These are phyloP conservation scores for Termitomyces titanicus DNA, from an alignment of 768 basidiomycete genomes.

Conservation along the genomic window DNA sequence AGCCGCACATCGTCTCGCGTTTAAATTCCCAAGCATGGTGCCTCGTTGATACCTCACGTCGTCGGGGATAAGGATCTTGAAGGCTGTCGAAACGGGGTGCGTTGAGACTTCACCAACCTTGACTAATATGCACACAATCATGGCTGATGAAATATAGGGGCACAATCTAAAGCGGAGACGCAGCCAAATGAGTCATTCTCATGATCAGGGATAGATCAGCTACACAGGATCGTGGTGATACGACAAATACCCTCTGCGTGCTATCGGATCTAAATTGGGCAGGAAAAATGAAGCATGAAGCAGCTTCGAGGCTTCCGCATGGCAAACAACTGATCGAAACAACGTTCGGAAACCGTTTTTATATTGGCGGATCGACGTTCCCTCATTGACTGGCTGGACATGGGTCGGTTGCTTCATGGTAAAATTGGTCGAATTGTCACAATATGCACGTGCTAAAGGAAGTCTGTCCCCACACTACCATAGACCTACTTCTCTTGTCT, in stretches of 20 bases:
- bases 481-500: constrained; percentile 13
- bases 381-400: constrained; percentile 10
- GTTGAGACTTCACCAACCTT: background rate
- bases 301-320: background rate
- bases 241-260: background rate
- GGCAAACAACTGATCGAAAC: background rate
- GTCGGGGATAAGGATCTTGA: background rate
- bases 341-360: background rate
- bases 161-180: background rate
- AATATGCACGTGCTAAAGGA: background rate
- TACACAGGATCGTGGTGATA: background rate
- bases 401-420: constrained; percentile 17
- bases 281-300: background rate
- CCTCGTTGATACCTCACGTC: constrained; percentile 20
- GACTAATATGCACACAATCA: background rate
- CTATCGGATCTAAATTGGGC: background rate
- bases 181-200: background rate
- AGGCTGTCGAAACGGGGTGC: background rate
- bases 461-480: constrained; percentile 12
- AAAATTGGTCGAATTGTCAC: too few relatives aligned
- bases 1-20: background rate
- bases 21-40: constrained; percentile 9
- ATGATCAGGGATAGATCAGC: background rate
- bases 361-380: background rate
- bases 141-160: background rate